These are phyloP conservation scores for Lactifluus hygrophoroides DNA, from an alignment of 768 basidiomycete genomes.

Conservation along the genomic window DNA sequence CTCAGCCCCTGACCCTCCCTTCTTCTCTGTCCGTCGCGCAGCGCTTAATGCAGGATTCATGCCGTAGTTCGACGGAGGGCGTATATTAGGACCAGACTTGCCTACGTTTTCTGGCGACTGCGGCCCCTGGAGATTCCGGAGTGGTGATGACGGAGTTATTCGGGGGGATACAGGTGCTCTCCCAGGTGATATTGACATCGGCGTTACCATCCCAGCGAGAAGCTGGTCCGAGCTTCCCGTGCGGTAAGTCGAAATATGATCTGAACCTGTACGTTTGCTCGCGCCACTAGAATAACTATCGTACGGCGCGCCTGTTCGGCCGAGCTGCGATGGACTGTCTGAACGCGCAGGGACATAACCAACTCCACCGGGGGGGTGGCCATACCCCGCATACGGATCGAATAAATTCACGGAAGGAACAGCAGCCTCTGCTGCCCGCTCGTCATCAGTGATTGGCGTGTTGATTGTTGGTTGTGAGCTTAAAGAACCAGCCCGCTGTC, in stretches of 20 bases:
- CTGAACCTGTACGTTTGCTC: constrained; percentile 23
- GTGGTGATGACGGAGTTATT: constrained; percentile 3
- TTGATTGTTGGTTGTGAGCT: constrained; percentile 19
- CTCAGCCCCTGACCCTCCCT: neutral
- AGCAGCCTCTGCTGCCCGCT: constrained; percentile 1
- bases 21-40: neutral
- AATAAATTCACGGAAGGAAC: neutral
- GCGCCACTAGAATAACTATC: constrained; percentile 25
- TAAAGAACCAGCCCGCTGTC: constrained; percentile 22
- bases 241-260: constrained; percentile 42
- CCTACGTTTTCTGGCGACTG: neutral
- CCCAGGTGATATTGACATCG: neutral
- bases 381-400: constrained; percentile 15
- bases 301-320: constrained; percentile 11
- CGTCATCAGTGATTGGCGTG: constrained; percentile 18
- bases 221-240: constrained; percentile 55
- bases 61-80: neutral
- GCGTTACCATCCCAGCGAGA: constrained; percentile 28
- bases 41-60: constrained; percentile 1
- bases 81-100: neutral
- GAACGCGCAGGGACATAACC: constrained; percentile 43
- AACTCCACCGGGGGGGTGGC: constrained; percentile 23
- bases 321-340: constrained; percentile 36
- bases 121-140: constrained; percentile 11
- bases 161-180: neutral